phyloP scores from a whole-genome alignment of 768 basidiomycete genomes.

The Kwoniella shandongensis region DNA sequence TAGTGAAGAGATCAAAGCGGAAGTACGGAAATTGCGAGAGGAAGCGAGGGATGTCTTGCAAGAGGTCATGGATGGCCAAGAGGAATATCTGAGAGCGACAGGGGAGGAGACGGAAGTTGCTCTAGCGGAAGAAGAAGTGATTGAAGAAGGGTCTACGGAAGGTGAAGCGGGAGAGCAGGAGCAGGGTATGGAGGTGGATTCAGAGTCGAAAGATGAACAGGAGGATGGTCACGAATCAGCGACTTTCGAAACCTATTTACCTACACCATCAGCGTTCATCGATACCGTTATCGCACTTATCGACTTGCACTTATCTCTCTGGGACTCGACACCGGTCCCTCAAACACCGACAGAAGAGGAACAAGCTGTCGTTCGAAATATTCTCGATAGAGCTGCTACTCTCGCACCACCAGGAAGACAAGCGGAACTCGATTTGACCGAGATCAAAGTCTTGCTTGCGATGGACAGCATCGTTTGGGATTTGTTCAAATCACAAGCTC shows the following conservation, averaged over 20 bases:
- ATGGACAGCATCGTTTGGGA: slow-evolving; percentile 47
- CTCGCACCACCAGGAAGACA: slow-evolving; percentile 31
- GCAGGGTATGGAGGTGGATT: slow-evolving; percentile 17
- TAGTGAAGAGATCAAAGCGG: slow-evolving; percentile 5
- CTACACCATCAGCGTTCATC: slow-evolving; percentile 40
- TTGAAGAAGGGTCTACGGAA: slow-evolving; percentile 24
- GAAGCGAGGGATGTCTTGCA: slow-evolving; percentile 42
- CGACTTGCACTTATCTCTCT: slow-evolving; percentile 34
- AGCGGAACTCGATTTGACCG: slow-evolving; percentile 44
- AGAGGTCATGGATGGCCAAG: slow-evolving; percentile 43
- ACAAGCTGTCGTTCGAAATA: slow-evolving; percentile 31
- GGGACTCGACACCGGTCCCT: slow-evolving; percentile 31
- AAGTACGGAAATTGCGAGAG: slow-evolving; percentile 26
- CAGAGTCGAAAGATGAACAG: background rate
- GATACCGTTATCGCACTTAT: slow-evolving; percentile 38
- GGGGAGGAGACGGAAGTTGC: slow-evolving; percentile 31
- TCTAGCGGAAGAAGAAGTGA: slow-evolving; percentile 22
- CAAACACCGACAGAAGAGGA: slow-evolving; percentile 28
- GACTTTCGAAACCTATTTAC: slow-evolving; percentile 43
- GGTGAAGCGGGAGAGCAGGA: slow-evolving; percentile 16
- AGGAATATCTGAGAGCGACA: slow-evolving; percentile 34
- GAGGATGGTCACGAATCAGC: slow-evolving; percentile 16
- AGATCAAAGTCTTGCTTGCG: slow-evolving; percentile 41
- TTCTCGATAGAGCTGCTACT: slow-evolving; percentile 30
- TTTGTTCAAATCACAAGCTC: slow-evolving; percentile 32